These are phyloP conservation scores for Syzygium aqueum DNA, from an alignment of 345 rosid species.

Conservation along the genomic window DNA sequence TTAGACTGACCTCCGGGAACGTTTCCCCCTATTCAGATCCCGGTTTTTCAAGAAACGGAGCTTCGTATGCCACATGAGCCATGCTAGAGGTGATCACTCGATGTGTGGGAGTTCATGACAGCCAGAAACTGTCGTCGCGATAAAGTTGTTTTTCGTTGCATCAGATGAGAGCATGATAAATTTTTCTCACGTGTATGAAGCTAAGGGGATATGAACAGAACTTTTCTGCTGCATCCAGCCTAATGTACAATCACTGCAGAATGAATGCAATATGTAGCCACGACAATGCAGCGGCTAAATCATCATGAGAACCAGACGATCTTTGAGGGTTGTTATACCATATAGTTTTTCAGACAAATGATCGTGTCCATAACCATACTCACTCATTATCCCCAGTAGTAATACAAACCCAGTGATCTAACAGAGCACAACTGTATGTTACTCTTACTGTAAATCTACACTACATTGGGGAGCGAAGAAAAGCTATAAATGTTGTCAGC, in stretches of 20 bases:
- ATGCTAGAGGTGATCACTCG: neutral
- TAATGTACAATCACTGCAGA: neutral
- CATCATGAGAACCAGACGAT: neutral
- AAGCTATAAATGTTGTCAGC: neutral
- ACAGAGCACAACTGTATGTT: neutral
- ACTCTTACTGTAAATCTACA: neutral
- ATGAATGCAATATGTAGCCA: neutral
- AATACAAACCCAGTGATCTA: neutral
- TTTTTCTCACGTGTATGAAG: neutral
- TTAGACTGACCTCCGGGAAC: neutral
- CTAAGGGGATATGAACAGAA: neutral
- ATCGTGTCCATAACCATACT: neutral
- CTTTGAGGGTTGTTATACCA: neutral
- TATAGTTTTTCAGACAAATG: neutral
- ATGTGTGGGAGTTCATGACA: neutral
- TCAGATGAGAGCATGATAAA: neutral
- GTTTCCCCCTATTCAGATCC: neutral
- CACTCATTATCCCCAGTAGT: neutral
- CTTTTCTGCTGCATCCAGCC: neutral
- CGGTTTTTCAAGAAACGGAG: neutral
- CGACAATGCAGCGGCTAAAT: neutral
- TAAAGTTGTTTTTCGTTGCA: neutral
- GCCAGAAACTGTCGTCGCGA: neutral
- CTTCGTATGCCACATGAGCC: neutral
- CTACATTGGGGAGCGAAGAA: neutral